Conservation (phyloP, 1,139 yeast genomes). For the Lodderomyces margitis region DNA sequence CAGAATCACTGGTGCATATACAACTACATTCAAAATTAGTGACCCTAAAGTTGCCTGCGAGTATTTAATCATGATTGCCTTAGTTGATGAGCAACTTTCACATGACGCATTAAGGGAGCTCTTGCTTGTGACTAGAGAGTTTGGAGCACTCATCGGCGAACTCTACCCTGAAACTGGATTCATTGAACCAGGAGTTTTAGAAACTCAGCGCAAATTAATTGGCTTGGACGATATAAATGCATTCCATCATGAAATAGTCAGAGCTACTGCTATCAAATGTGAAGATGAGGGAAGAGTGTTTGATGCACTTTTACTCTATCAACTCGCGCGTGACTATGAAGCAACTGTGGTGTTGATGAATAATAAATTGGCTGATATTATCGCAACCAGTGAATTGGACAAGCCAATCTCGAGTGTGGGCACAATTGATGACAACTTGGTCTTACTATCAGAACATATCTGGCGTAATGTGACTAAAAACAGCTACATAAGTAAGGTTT, state of each 20-base stretch:
- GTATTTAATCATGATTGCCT: constrained; percentile 70
- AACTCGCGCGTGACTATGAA: constrained; percentile 84
- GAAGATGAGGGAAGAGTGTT: constrained; percentile 89
- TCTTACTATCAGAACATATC: constrained; percentile 59
- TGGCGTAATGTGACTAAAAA: constrained; percentile 53
- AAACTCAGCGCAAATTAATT: constrained; percentile 70
- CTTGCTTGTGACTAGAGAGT: constrained; percentile 83
- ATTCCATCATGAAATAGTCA: constrained; percentile 60
- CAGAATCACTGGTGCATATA: constrained; percentile 65
- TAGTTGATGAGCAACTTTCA: constrained; percentile 31
- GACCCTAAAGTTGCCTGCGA: constrained; percentile 93
- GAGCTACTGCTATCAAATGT: constrained; percentile 81
- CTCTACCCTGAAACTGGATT: constrained; percentile 60
- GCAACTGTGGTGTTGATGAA: constrained; percentile 79
- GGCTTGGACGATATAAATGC: constrained; percentile 53
- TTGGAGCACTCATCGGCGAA: constrained; percentile 76
- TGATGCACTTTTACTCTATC: constrained; percentile 84
- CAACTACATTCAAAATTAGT: constrained; percentile 75
- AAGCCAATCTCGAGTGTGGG: constrained; percentile 50
- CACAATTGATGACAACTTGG: constrained; percentile 46
- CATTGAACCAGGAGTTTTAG: constrained; percentile 82
- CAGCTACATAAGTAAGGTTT: constrained; percentile 45
- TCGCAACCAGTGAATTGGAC: constrained; percentile 72
- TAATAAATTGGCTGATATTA: constrained; percentile 73
- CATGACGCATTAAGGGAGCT: constrained; percentile 84